Evolutionary conservation across 768 basidiomycete species (phyloP).

Genomic region (Ramaria sp.): DNA sequence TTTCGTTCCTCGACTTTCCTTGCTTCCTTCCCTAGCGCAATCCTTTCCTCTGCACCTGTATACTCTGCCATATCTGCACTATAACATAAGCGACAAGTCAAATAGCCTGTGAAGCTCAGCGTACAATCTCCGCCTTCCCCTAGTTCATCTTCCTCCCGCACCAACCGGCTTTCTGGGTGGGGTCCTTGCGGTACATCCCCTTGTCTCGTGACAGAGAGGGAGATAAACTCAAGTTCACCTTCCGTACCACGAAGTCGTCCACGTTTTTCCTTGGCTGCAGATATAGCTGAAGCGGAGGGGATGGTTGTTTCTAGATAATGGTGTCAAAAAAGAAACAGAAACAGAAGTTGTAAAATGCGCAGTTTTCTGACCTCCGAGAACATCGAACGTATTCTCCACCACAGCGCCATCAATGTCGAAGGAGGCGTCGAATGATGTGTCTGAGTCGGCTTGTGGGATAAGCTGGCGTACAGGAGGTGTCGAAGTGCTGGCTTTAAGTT

Average conservation of each 20-base stretch:
- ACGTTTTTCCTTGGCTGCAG: slow-evolving; percentile 64
- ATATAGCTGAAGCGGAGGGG: slow-evolving; percentile 60
- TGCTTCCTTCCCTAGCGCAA: slow-evolving; percentile 76
- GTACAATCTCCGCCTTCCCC: slow-evolving; percentile 84
- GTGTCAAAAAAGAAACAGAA: slow-evolving; percentile 3
- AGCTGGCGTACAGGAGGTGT: slow-evolving; percentile 24
- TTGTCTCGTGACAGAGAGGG: slow-evolving; percentile 54
- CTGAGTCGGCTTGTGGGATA: slow-evolving; percentile 30
- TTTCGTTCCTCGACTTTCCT: slow-evolving; percentile 59
- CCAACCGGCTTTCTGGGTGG: slow-evolving; percentile 72
- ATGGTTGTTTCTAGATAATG: slow-evolving; percentile 38
- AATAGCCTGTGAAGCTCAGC: slow-evolving; percentile 11
- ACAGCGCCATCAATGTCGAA: slow-evolving; percentile 26
- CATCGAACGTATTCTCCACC: slow-evolving; percentile 22
- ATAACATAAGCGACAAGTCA: background rate
- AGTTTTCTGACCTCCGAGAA: slow-evolving; percentile 15
- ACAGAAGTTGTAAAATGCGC: slow-evolving; percentile 18
- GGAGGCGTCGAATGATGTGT: slow-evolving; percentile 30
- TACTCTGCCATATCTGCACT: slow-evolving; percentile 71
- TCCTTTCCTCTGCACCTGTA: slow-evolving; percentile 78
- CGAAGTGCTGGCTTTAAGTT: slow-evolving; percentile 70
- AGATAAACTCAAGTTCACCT: slow-evolving; percentile 63
- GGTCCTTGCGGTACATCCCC: slow-evolving; percentile 52
- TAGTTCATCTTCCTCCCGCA: slow-evolving; percentile 80
- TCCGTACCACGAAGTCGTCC: slow-evolving; percentile 43